Conservation (phyloP, 2,329 filamentous ascomycete genomes). For the Fusarium avenaceum region DNA sequence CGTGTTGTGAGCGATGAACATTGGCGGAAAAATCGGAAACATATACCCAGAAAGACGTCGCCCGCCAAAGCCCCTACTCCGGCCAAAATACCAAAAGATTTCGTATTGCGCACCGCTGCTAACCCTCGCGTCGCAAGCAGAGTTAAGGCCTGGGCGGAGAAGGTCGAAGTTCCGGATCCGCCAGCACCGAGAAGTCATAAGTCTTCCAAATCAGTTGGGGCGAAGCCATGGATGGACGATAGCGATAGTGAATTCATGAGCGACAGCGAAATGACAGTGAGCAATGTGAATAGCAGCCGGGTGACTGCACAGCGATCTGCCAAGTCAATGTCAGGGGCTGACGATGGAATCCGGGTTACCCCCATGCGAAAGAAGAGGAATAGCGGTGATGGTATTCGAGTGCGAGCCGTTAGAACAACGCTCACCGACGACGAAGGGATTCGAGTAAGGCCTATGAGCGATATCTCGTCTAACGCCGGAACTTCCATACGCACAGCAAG, state of each 20-base stretch:
- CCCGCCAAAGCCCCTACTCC: constrained; percentile 51
- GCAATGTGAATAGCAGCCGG: constrained; percentile 43
- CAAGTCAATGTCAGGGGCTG: constrained; percentile 47
- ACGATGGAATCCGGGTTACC: constrained; percentile 62
- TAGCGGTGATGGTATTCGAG: constrained; percentile 54
- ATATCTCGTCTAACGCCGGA: constrained; percentile 46
- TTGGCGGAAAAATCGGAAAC: constrained; percentile 78
- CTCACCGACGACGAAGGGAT: constrained; percentile 52
- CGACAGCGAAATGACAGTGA: constrained; percentile 51
- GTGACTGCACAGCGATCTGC: constrained; percentile 41
- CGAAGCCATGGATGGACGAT: constrained; percentile 46
- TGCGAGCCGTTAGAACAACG: constrained; percentile 45
- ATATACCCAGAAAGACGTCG: constrained; percentile 59
- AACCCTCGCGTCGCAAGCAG: constrained; percentile 71
- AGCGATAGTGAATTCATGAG: constrained; percentile 49
- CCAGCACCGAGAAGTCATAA: constrained; percentile 54
- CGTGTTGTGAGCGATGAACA: constrained; percentile 93
- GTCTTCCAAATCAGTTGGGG: constrained; percentile 54
- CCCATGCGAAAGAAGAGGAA: constrained; percentile 54
- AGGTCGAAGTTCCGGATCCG: constrained; percentile 64
- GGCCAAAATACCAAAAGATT: constrained; percentile 68
- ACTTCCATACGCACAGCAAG: constrained; percentile 46
- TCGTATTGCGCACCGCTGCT: constrained; percentile 64
- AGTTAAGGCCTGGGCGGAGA: constrained; percentile 72
- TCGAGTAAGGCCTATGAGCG: constrained; percentile 51